phyloP scores from a whole-genome alignment of 1,139 yeast genomes.

The Geotrichum citri-aurantii region DNA sequence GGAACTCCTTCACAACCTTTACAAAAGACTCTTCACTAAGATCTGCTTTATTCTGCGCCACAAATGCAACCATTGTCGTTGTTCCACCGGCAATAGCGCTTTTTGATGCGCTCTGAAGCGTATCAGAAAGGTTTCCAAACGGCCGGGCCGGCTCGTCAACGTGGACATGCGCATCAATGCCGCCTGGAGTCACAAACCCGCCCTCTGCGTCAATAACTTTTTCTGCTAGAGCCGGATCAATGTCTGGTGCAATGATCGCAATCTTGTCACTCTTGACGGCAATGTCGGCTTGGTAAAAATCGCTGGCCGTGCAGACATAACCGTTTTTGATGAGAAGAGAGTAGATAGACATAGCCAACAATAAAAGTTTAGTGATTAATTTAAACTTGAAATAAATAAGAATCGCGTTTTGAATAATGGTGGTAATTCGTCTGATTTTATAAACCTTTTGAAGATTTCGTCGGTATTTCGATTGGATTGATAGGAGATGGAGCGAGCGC shows the following conservation, averaged over 20 bases:
- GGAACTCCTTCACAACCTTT: conserved; percentile 8
- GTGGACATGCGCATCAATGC: conserved; percentile 51
- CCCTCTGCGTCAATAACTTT: conserved; percentile 44
- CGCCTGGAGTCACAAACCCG: conserved; percentile 45
- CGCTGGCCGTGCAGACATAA: conserved; percentile 38
- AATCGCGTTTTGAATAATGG: neutral
- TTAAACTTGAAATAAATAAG: too few species aligned
- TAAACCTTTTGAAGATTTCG: neutral
- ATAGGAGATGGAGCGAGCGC: neutral
- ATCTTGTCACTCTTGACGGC: conserved; percentile 41
- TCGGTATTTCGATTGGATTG: neutral
- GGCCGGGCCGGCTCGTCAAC: conserved; percentile 47
- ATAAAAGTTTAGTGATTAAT: neutral
- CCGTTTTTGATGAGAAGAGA: conserved; percentile 32
- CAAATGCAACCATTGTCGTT: conserved; percentile 43
- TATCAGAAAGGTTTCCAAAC: conserved; percentile 39
- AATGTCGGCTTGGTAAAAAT: conserved; percentile 38
- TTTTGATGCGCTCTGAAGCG: conserved; percentile 54
- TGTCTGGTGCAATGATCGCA: conserved; percentile 35
- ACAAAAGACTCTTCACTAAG: conserved; percentile 25
- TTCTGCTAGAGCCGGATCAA: conserved; percentile 28
- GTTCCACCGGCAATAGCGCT: conserved; percentile 56
- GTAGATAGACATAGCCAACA: neutral
- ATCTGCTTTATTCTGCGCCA: conserved; percentile 39
- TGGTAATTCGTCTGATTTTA: neutral